Percentiles rank a stretch among this genome's conserved stretches.
These are phyloP conservation scores for Hirsutella thompsonii DNA, from an alignment of 2,329 filamentous ascomycete species.

Conservation along the genomic window DNA sequence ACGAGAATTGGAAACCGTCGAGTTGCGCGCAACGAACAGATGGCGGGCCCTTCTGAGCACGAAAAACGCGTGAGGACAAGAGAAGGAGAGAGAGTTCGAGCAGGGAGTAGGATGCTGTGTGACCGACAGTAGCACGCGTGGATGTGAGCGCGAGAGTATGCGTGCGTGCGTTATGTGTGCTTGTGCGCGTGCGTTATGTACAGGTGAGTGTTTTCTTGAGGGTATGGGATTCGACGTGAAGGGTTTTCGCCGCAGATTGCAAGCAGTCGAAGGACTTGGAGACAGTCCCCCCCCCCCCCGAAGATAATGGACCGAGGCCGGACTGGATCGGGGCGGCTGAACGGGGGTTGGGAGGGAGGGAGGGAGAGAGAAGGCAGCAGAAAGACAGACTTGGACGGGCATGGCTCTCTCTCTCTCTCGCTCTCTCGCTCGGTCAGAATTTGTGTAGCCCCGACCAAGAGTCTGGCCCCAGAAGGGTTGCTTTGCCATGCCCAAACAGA, in stretches of 20 bases:
- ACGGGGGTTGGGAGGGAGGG: no score
- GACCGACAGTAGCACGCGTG: background rate
- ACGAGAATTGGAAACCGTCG: background rate
- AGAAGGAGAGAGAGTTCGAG: background rate
- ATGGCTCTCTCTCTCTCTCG: background rate
- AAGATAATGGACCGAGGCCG: background rate
- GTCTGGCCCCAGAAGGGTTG: background rate
- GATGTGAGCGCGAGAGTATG: background rate
- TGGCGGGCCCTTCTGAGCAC: background rate
- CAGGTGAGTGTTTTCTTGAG: no score
- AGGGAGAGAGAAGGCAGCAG: background rate
- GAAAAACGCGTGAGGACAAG: background rate
- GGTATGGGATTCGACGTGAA: background rate
- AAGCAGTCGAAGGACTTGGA: background rate
- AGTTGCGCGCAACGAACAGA: background rate
- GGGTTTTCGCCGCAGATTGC: background rate
- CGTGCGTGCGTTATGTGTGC: background rate
- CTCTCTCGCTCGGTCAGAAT: background rate
- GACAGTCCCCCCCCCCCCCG: no score
- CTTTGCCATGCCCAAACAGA: no score
- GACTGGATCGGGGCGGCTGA: background rate
- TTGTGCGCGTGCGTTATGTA: background rate
- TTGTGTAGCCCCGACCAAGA: background rate
- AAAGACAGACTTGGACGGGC: background rate
- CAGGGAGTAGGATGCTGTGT: background rate